These are phyloP conservation scores for Pythium volutum DNA, from an alignment of 352 stramenopile genomes.

Conservation along the genomic window DNA sequence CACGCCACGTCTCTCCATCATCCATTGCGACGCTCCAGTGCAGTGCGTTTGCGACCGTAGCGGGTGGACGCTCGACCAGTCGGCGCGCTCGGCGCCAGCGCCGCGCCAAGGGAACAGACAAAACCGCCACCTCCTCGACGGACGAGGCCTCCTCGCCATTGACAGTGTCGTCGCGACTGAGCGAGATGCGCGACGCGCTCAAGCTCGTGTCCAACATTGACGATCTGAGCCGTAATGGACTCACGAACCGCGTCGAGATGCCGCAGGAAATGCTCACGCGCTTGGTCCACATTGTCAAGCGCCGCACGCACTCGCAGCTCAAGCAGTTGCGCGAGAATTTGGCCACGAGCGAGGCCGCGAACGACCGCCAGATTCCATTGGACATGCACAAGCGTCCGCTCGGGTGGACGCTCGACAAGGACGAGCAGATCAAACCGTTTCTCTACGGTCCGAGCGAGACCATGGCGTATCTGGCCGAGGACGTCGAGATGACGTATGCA, in stretches of 20 bases:
- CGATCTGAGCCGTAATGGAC: slow-evolving; percentile 56
- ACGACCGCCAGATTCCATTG: slow-evolving; percentile 53
- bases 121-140: neutral
- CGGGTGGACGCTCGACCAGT: slow-evolving; percentile 12
- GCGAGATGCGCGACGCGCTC: slow-evolving; percentile 35
- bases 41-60: slow-evolving; percentile 16
- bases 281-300: slow-evolving; percentile 54
- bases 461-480: slow-evolving; percentile 65
- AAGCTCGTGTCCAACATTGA: slow-evolving; percentile 57
- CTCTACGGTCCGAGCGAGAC: slow-evolving; percentile 72
- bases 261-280: slow-evolving; percentile 56
- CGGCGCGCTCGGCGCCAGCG: slow-evolving; percentile 47
- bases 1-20: neutral
- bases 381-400: slow-evolving; percentile 76
- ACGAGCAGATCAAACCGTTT: slow-evolving; percentile 57
- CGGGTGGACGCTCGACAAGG: slow-evolving; percentile 75
- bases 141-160: neutral
- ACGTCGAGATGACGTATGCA: slow-evolving; percentile 74
- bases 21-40: slow-evolving; percentile 1
- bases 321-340: slow-evolving; percentile 60
- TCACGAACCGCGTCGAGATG: slow-evolving; percentile 74
- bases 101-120: slow-evolving; percentile 24
- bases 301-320: slow-evolving; percentile 79
- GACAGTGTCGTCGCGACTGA: slow-evolving; percentile 27
- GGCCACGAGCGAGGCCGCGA: slow-evolving; percentile 37